A percentile compares a stretch with the other conserved stretches of the same genome.
Conservation (phyloP, 768 basidiomycete genomes). For the Podaxis pistillaris region DNA sequence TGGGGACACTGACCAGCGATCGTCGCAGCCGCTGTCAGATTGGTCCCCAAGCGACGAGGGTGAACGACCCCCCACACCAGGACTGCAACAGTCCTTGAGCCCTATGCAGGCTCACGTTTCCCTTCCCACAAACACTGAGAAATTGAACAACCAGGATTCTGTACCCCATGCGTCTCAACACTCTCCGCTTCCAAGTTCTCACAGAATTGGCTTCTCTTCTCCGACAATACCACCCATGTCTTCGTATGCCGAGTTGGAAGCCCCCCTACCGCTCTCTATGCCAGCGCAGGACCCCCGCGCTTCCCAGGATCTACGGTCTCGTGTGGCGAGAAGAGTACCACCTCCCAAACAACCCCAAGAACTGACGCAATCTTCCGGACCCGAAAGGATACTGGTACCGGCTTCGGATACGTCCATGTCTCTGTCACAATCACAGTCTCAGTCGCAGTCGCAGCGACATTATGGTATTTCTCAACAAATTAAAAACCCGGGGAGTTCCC, state of each 20-base stretch:
- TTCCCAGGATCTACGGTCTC: constrained; percentile 18
- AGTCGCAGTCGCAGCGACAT: constrained; percentile 21
- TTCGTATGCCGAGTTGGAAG: constrained; percentile 7
- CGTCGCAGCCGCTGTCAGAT: constrained; percentile 10
- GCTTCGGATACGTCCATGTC: constrained; percentile 53
- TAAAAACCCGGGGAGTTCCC: neutral
- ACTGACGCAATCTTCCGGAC: constrained; percentile 28
- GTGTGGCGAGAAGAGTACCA: constrained; percentile 44
- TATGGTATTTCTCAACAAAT: neutral
- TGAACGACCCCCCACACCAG: neutral
- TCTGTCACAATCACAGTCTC: constrained; percentile 33
- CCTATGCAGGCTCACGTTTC: neutral
- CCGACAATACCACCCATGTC: constrained; percentile 1
- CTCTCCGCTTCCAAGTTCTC: neutral
- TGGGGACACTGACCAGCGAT: constrained; percentile 1
- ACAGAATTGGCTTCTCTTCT: neutral
- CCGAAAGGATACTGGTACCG: constrained; percentile 48
- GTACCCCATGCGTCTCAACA: neutral
- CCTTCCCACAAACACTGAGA: neutral
- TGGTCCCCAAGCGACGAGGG: constrained; percentile 2
- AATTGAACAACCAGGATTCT: neutral
- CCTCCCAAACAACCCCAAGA: constrained; percentile 38
- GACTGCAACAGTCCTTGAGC: neutral
- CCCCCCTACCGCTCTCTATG: neutral
- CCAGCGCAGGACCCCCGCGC: neutral